phyloP scores from a whole-genome alignment of 306 rosid species.

The barrel medic (Medicago truncatula) region MtrunA17r5.0-ANR NC_053042.1:56437501-56438000 shows the following conservation, averaged over 20 bases:
- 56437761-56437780: neutral
- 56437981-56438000: neutral
- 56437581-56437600: neutral
- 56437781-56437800: neutral
- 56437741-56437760: too few relatives aligned
- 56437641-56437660: neutral
- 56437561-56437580: neutral
- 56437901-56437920: slow-evolving; percentile 42
- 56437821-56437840: slow-evolving; percentile 16
- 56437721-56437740: neutral
- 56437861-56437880: neutral
- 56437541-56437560: neutral
- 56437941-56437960: slow-evolving; percentile 53
- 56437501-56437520: too few relatives aligned
- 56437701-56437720: slow-evolving; percentile 56
- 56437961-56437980: neutral
- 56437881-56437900: slow-evolving; percentile 23
- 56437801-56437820: slow-evolving; percentile 14
- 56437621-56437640: too few relatives aligned
- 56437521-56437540: neutral
- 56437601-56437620: neutral
- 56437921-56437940: slow-evolving; percentile 7
- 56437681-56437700: slow-evolving; percentile 46
- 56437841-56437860: slow-evolving; percentile 49
- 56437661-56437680: neutral